Evolutionary conservation across 2,329 filamentous ascomycete genomes (phyloP), one percentile per base, ranked within the genome.

Genomic region (Microdochium paspali): DNA sequence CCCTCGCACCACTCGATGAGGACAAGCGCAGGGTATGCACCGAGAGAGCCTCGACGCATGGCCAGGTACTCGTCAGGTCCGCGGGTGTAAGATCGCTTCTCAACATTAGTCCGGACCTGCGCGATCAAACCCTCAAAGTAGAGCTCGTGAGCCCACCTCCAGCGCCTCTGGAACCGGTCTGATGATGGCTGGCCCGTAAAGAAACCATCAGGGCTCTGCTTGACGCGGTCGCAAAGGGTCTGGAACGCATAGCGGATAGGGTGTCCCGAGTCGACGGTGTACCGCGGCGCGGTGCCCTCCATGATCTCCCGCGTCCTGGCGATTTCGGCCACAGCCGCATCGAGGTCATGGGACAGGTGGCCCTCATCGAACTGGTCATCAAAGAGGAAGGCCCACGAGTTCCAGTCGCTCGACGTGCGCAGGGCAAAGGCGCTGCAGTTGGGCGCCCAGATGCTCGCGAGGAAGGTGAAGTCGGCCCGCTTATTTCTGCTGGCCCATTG

Each of bases 201-300:
- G 15, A 28, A 28, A 13, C 26, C 26, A 13, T 28, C 26, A 13
- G 26, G 26, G 26, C 26, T 28, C 26, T 52, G 45, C 24, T 49
- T 48, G 12, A 48, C 24, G 25, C 21, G 26, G 46, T 45, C 20
- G 47, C 28, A 3, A 23, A 43, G 4, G 10, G 18, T 1, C 45
- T 62, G 59, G 44, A 63, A 61, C 4, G 58, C 53, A 43, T 58
- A 51, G 20, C 57, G 49, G 7, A 63, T 52, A 13, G 53, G 51
- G 20, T 55, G 45, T 30, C 53, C 45, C 13, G 26, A 7, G 25
- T 57, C 54, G 4, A 30, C 46, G 45, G 55, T 49, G 5, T 58
- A 50, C 3, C 44, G 44, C 10, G 60, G 53, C 32, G 60, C 49
- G 18, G 52, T 47, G 30, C 52, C 49, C 13, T 57, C 54, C 21